phyloP scores from a whole-genome alignment of 257 asterid species.

The Buddleja alternifolia region DNA sequence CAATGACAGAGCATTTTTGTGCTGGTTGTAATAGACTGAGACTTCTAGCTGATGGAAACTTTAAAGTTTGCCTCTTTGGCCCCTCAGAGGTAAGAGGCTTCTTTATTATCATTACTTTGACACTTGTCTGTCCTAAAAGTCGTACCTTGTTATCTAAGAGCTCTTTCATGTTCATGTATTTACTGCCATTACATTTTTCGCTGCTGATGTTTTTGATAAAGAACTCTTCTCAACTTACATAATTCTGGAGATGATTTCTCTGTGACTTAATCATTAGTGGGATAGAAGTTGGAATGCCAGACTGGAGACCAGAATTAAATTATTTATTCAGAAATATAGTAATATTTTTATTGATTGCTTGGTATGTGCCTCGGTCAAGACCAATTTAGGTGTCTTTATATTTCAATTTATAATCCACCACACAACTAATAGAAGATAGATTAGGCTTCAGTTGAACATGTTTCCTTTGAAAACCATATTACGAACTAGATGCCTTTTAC shows the following conservation, averaged over 20 bases:
- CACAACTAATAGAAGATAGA: slow-evolving; percentile 1
- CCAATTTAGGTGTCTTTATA: neutral
- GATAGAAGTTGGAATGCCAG: neutral
- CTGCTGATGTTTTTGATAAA: neutral
- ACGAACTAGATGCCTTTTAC: neutral
- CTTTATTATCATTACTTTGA: neutral
- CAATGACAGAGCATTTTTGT: slow-evolving; percentile 98
- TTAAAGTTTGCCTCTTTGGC: slow-evolving; percentile 98
- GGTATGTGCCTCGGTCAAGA: neutral
- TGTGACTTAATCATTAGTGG: neutral
- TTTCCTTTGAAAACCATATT: neutral
- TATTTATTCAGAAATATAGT: neutral
- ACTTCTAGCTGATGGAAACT: slow-evolving; percentile 94
- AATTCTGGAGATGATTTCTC: neutral
- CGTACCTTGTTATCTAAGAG: neutral
- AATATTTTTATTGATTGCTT: neutral
- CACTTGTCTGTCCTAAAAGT: neutral
- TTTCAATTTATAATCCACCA: neutral
- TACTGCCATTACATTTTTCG: neutral
- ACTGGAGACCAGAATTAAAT: neutral
- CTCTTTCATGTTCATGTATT: neutral
- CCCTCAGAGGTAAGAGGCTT: slow-evolving; percentile 77
- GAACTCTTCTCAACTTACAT: neutral
- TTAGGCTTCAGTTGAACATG: slow-evolving; percentile 17
- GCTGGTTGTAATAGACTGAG: slow-evolving; percentile 96